Percentiles rank a stretch among this genome's conserved stretches.
Evolutionary conservation across 345 rosid species (phyloP).

Genomic region (Geranium brycei): DNA sequence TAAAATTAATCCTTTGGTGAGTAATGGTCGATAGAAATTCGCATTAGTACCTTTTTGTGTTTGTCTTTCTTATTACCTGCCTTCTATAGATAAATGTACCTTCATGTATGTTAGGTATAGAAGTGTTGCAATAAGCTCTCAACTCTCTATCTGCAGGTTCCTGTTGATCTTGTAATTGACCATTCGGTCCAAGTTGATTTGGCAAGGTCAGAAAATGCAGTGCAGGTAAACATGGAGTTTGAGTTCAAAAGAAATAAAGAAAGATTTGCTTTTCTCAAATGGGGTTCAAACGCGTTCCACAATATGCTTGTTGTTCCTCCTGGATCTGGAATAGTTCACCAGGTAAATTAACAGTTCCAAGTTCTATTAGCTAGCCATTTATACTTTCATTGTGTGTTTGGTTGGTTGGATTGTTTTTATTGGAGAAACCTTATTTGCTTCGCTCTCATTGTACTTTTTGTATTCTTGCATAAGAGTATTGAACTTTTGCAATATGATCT

Average conservation of each 20-base stretch:
- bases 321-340: constrained; percentile 94
- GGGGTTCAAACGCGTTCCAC: constrained; percentile 86
- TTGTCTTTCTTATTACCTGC: not conserved
- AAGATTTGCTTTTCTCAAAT: constrained; percentile 85
- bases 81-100: not conserved
- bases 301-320: constrained; percentile 98
- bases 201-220: constrained; percentile 82
- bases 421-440: not conserved
- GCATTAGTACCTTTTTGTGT: not conserved
- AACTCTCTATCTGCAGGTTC: constrained; percentile 39
- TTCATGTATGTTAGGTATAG: not conserved
- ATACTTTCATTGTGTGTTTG: not conserved
- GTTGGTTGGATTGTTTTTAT: not conserved
- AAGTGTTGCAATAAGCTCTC: not conserved
- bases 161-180: constrained; percentile 95
- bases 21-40: constrained; percentile 3
- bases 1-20: constrained; percentile 60
- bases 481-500: constrained; percentile 7
- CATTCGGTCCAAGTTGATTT: constrained; percentile 95
- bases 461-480: not conserved
- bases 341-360: constrained; percentile 28
- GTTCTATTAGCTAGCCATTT: not conserved
- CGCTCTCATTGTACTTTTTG: not conserved
- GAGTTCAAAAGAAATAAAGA: constrained; percentile 79
- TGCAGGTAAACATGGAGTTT: constrained; percentile 86